Evolutionary conservation across 768 basidiomycete genomes (phyloP), one percentile per base, ranked within the genome.

Genomic region (Boletellus ananiceps): DNA sequence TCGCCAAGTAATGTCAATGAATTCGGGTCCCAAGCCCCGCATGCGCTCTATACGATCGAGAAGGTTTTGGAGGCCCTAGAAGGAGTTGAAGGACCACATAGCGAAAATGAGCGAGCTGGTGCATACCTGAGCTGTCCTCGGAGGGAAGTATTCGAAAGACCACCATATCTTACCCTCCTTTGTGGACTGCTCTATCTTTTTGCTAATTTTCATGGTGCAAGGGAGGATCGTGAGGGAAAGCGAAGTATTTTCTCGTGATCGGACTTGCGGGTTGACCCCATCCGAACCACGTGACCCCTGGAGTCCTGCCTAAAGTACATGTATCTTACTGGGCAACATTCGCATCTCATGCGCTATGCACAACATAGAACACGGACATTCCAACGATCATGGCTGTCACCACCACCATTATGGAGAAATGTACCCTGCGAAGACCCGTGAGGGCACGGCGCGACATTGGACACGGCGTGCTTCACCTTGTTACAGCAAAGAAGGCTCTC

Each of bases 121-220:
- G 61, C 69, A 50, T 54, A 92, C 91, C 82, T 95, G 93, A 43
- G 92, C 92, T 31, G 93, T 96, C 55, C 93, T 77, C 18, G 91
- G 94, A 49, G 96, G 95, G 63, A 99, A 98, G 72, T 93, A 98
- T 66, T 99, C 95, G 67, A 99, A 98, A 33, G 91, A 93, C 94
- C 94, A 99, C 88, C 93, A 96, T 51, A 90, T 73, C 62, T 91
- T 83, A 55, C 86, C 84, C 59, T 95, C 88, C 66, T 86, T 84
- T 52, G 81, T 73, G 41, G 89, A 89, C 68, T 90, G 83, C 55
- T 84, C 78, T 39, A 97, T 90, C 75, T 95, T 97, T 70, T 93
- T 82, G 59, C 85, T 92, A 69, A 98, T 91, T 81, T 88, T 95
- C 92, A 96, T 96, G 70, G 38, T 36, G 39, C 33, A 47, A 45